These are phyloP conservation scores for Gaeumannomyces tritici DNA, from an alignment of 2,329 filamentous ascomycete species.

Conservation along the genomic window DNA sequence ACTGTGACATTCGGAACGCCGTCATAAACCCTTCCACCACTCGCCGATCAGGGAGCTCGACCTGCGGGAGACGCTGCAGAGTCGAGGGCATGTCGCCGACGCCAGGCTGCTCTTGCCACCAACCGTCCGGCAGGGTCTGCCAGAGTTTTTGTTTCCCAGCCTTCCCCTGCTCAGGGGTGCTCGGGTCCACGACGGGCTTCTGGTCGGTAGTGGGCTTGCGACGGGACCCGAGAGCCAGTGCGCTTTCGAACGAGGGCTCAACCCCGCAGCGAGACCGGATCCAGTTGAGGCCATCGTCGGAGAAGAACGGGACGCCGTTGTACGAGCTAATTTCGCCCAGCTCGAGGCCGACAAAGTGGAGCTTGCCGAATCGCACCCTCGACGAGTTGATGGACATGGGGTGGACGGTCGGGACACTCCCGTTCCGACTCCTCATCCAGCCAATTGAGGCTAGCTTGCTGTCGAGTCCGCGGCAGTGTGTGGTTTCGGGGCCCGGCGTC, in stretches of 20 bases:
- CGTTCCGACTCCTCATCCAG: neutral
- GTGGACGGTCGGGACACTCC: neutral
- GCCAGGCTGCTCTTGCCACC: neutral
- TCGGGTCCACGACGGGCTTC: neutral
- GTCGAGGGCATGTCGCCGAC: neutral
- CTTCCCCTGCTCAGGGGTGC: neutral
- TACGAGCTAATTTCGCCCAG: slow-evolving; percentile 35
- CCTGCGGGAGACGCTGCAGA: neutral
- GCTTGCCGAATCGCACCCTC: slow-evolving; percentile 18
- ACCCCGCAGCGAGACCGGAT: slow-evolving; percentile 34
- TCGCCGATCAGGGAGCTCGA: slow-evolving; percentile 23
- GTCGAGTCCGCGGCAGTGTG: neutral
- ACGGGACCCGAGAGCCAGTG: neutral
- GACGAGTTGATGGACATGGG: neutral
- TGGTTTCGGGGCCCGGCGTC: neutral
- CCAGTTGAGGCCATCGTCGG: slow-evolving; percentile 35
- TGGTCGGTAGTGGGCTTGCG: neutral
- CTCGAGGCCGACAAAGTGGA: slow-evolving; percentile 37
- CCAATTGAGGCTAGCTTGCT: neutral
- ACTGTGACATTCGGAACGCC: slow-evolving; percentile 8
- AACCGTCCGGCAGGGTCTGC: neutral
- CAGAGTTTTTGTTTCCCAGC: slow-evolving; percentile 10
- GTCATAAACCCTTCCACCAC: slow-evolving; percentile 16
- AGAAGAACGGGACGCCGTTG: slow-evolving; percentile 39
- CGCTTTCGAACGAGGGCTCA: slow-evolving; percentile 5